phyloP scores from a whole-genome alignment of 192 early-diverging fungal genomes.

The Coemansia sp. region DNA sequence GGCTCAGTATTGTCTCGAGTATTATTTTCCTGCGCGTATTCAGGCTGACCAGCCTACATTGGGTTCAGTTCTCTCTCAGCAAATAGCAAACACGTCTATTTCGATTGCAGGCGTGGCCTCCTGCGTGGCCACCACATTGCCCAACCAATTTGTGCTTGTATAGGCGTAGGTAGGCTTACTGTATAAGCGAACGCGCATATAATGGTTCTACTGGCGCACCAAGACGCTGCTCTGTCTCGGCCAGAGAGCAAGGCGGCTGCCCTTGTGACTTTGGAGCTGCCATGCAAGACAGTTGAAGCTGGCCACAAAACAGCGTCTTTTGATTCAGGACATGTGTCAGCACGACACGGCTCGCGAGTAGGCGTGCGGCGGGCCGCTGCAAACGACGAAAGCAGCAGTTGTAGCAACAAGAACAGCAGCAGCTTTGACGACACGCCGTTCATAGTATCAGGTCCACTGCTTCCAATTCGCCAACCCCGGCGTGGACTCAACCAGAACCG shows the following conservation, averaged over 20 bases:
- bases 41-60: background rate
- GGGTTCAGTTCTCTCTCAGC: background rate
- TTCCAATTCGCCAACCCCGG: constrained; percentile 43
- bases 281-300: background rate
- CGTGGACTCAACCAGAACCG: constrained; percentile 43
- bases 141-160: constrained; percentile 1
- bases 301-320: constrained; percentile 18
- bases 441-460: constrained; percentile 45
- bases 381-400: constrained; percentile 9
- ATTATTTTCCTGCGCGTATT: background rate
- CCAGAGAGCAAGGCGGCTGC: constrained; percentile 9
- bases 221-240: constrained; percentile 12
- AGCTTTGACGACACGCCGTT: constrained; percentile 36
- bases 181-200: background rate
- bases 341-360: background rate
- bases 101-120: background rate
- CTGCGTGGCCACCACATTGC: background rate
- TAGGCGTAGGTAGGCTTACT: background rate
- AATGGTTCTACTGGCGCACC: constrained; percentile 32
- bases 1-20: background rate
- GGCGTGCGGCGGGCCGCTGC: constrained; percentile 1
- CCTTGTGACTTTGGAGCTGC: constrained; percentile 12
- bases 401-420: constrained; percentile 19
- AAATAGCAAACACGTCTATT: background rate
- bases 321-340: constrained; percentile 11